A percentile compares a stretch with the other conserved stretches of the same genome.
Evolutionary conservation across 331 rosid species (phyloP).

Genomic region (Prunus yedoensis): DNA sequence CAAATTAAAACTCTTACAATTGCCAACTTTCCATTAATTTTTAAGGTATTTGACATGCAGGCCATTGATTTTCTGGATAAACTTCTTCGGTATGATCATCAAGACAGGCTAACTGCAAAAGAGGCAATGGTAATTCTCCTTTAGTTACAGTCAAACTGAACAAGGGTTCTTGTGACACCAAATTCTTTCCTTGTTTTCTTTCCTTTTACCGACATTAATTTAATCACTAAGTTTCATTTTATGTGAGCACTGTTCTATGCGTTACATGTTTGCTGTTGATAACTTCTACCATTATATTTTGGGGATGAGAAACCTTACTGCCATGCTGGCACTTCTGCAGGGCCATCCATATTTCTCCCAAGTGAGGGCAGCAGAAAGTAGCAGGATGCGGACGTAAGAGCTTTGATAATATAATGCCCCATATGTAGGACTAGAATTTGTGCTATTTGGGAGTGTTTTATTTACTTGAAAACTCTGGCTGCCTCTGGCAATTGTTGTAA

Average conservation of each 20-base stretch:
- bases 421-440: constrained; percentile 27
- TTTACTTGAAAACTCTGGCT: constrained; percentile 28
- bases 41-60: constrained; percentile 40
- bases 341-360: constrained; percentile 93
- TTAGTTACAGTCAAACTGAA: background rate
- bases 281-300: background rate
- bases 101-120: constrained; percentile 91
- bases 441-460: constrained; percentile 42
- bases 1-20: constrained; percentile 6
- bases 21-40: constrained; percentile 3
- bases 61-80: constrained; percentile 98
- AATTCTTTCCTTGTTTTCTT: background rate
- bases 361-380: constrained; percentile 96
- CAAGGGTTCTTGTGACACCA: background rate
- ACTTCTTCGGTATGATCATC: constrained; percentile 95
- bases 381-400: constrained; percentile 85
- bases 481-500: constrained; percentile 25
- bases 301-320: constrained; percentile 12
- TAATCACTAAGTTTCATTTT: background rate
- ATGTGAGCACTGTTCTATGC: background rate
- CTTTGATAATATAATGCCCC: constrained; percentile 3
- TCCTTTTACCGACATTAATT: background rate
- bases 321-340: constrained; percentile 31
- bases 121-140: constrained; percentile 84
- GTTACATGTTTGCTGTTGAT: background rate